These are phyloP conservation scores for Rhodotorula diobovata DNA, from an alignment of 768 basidiomycete genomes.

Conservation along the genomic window DNA sequence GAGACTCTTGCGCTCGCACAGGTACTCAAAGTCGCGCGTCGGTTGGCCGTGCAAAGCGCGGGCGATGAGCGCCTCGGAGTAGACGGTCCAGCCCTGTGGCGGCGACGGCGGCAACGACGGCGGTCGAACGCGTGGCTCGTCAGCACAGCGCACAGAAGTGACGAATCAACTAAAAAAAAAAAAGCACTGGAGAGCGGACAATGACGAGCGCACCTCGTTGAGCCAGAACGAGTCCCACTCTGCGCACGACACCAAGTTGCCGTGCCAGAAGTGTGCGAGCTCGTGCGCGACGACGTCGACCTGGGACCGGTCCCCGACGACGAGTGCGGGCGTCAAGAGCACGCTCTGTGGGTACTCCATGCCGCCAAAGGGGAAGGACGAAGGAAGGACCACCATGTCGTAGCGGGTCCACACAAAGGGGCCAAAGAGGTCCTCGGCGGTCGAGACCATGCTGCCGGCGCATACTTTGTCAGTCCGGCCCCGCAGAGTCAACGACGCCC, in stretches of 20 bases:
- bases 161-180: no score
- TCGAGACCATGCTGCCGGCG: slow-evolving; percentile 56
- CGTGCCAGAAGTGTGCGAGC: slow-evolving; percentile 66
- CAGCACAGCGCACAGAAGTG: no score
- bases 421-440: slow-evolving; percentile 68
- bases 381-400: slow-evolving; percentile 80
- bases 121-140: no score
- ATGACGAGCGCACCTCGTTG: slow-evolving; percentile 7
- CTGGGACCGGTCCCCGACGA: slow-evolving; percentile 78
- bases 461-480: not conserved
- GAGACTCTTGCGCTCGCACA: slow-evolving; percentile 69
- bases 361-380: slow-evolving; percentile 68
- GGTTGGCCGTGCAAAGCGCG: slow-evolving; percentile 66
- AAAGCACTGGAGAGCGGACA: no score
- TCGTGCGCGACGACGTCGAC: slow-evolving; percentile 89
- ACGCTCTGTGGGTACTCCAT: slow-evolving; percentile 40
- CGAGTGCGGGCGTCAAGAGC: slow-evolving; percentile 56
- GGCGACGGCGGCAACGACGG: no score
- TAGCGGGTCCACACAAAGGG: slow-evolving; percentile 82
- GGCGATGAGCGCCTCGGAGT: slow-evolving; percentile 76
- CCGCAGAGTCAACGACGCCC: no score
- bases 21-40: slow-evolving; percentile 71
- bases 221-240: slow-evolving; percentile 54
- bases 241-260: slow-evolving; percentile 47
- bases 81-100: slow-evolving; percentile 73